phyloP scores from a whole-genome alignment of 2,329 filamentous ascomycete species.

The Aureobasidium namibiae region DNA sequence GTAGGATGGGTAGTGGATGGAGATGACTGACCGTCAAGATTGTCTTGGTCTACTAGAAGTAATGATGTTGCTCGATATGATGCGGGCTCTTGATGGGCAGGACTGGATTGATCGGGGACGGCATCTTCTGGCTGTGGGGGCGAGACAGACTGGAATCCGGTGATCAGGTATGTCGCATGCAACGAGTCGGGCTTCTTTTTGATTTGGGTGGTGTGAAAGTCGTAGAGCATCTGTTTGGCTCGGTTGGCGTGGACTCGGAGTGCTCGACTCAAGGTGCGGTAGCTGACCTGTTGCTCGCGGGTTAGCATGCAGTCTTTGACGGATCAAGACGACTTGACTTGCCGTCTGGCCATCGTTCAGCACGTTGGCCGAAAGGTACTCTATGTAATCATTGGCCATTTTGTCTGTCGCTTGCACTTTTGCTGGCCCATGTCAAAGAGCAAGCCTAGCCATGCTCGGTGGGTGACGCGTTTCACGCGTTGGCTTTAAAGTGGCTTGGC shows the following conservation, averaged over 20 bases:
- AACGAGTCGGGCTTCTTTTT: slow-evolving; percentile 62
- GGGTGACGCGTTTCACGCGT: background rate
- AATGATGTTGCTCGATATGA: slow-evolving; percentile 40
- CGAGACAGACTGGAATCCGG: slow-evolving; percentile 50
- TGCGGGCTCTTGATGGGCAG: slow-evolving; percentile 29
- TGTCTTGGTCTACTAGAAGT: slow-evolving; percentile 62
- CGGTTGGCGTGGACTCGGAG: slow-evolving; percentile 76
- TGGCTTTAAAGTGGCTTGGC: background rate
- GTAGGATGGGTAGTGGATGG: background rate
- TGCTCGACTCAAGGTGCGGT: slow-evolving; percentile 73
- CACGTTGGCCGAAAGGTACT: slow-evolving; percentile 66
- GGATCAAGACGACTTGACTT: slow-evolving; percentile 24
- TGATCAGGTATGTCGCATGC: slow-evolving; percentile 88
- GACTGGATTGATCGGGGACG: slow-evolving; percentile 48
- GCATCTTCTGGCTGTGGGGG: slow-evolving; percentile 24
- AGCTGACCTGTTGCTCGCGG: slow-evolving; percentile 59
- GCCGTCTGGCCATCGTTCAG: slow-evolving; percentile 69
- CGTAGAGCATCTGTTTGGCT: slow-evolving; percentile 85
- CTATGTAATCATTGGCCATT: slow-evolving; percentile 46
- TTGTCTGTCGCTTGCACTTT: background rate
- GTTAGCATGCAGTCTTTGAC: background rate
- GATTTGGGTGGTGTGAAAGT: slow-evolving; percentile 76
- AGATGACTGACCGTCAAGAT: slow-evolving; percentile 52
- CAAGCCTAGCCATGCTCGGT: background rate
- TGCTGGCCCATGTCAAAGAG: background rate